Evolutionary conservation across 805 yeast species (phyloP).

Genomic region (Martiniozyma abietophila): DNA sequence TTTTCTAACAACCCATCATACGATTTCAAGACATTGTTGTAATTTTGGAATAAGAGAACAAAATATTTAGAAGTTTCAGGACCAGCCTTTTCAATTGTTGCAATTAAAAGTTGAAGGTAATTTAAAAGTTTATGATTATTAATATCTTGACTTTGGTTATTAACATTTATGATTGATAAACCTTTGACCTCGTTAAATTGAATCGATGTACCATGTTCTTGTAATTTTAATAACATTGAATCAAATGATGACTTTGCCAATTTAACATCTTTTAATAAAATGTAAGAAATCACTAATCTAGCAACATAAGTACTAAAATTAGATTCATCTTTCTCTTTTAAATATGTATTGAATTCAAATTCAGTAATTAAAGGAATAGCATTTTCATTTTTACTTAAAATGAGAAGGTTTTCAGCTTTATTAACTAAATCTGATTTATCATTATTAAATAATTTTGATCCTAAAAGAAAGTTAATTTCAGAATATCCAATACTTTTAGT

Average conservation of each 20-base stretch:
- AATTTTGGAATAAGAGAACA: conserved; percentile 37
- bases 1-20: conserved; percentile 16
- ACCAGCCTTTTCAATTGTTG: conserved; percentile 42
- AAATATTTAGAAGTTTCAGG: conserved; percentile 31
- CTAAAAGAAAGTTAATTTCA: conserved; percentile 64
- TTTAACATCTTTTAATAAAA: conserved; percentile 56
- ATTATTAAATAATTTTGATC: conserved; percentile 45
- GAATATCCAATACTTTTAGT: conserved; percentile 62
- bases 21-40: conserved; percentile 16
- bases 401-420: conserved; percentile 21
- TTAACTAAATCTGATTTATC: conserved; percentile 20
- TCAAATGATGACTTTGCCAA: conserved; percentile 40
- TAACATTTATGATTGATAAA: conserved; percentile 27
- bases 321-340: conserved; percentile 27
- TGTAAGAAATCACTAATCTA: conserved; percentile 69
- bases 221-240: conserved; percentile 28
- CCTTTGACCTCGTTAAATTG: conserved; percentile 15
- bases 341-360: conserved; percentile 28
- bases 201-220: conserved; percentile 11
- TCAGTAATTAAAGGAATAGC: conserved; percentile 21
- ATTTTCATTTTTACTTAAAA: conserved; percentile 17
- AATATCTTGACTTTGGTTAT: conserved; percentile 6
- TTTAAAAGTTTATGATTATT: conserved; percentile 40
- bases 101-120: conserved; percentile 58
- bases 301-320: conserved; percentile 20